Evolutionary conservation across 108 stramenopile species (phyloP), one percentile per base, ranked within the genome.

Genomic region (Skeletonema menzelii): DNA sequence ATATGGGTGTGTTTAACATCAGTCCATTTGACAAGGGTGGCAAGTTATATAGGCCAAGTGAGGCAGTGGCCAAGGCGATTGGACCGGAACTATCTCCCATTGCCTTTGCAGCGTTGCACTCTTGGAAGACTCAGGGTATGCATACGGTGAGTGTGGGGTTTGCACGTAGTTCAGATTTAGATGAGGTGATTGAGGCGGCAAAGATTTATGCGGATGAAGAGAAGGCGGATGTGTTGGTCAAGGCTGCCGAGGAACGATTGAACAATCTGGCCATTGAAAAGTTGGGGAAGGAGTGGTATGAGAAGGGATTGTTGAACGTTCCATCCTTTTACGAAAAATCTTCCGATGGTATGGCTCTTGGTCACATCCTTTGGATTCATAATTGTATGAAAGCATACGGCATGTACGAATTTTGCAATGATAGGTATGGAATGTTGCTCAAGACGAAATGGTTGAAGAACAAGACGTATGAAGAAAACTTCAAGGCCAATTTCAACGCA

Each of bases 1-100:
- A 92, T 66, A 94, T 91, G 93, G 93, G 93, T 22, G 87, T 92
- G 12, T 92, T 94, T 57, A 69, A 85, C 26, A 94, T 94, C 34
- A 83, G 81, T 11, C 89, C 93, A 15, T 73, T 84, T 69, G 93
- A 94, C 69, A 94, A 94, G 72, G 93, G 90, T 8, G 92, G 92
- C 13, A 86, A 80, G 65, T 53, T 93, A 1, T 89, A 87, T 66
- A 73, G 79, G 53, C 92, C 92, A 24, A 73, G 84, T 13, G 78
- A 59, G 27, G 73, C 68, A 24, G 70, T 83, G 12, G 87, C 77
- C 26, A 38, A 24, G 37, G 75, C 83, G 27, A 57, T 83, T 55
- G 85, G 90, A 27, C 73, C 77, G 20, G 63, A 67, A 65, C 47
- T 94, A 40, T 71, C 87, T 10, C 93, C 93, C 30, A 89, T 94